Conservation (phyloP, 176 grass and related monocot genomes). For the Thinopyrum elongatum region DNA sequence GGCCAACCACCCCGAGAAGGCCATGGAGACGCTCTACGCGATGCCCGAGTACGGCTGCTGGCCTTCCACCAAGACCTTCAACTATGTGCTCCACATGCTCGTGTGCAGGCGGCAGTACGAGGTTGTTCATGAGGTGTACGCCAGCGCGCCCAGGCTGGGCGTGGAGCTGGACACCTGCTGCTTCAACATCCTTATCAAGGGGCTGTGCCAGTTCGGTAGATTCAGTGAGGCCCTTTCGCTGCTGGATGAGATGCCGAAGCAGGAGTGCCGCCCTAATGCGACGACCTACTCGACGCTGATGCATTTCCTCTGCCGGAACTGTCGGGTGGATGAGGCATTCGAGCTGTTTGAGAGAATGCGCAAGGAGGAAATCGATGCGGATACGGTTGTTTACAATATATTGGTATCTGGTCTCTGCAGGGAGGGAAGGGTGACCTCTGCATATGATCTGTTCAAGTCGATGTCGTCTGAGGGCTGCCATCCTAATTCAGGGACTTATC, state of each 20-base stretch:
- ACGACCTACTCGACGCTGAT: conserved; percentile 74
- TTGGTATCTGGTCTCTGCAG: conserved; percentile 80
- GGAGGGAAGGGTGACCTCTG: conserved; percentile 46
- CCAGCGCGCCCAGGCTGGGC: conserved; percentile 50
- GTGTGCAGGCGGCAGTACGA: conserved; percentile 77
- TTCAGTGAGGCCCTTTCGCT: conserved; percentile 58
- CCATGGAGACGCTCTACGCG: conserved; percentile 51
- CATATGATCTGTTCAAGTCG: conserved; percentile 51
- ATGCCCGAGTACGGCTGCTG: conserved; percentile 68
- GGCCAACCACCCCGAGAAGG: conserved; percentile 65
- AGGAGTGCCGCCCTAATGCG: conserved; percentile 61
- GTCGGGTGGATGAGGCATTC: conserved; percentile 56
- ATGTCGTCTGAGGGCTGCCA: conserved; percentile 55
- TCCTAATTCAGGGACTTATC: conserved; percentile 86
- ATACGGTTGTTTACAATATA: conserved; percentile 79
- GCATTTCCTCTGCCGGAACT: conserved; percentile 57
- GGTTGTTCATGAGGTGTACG: conserved; percentile 72
- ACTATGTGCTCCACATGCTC: conserved; percentile 86
- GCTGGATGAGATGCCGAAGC: conserved; percentile 83
- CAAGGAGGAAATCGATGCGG: conserved; percentile 43
- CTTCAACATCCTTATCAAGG: conserved; percentile 90
- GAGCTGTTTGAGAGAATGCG: conserved; percentile 59
- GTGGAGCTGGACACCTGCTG: conserved; percentile 69
- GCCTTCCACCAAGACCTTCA: conserved; percentile 81
- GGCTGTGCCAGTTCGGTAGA: conserved; percentile 56